Conservation (phyloP, 192 early-diverging fungal genomes). For the Anaeromyces robustus region DNA sequence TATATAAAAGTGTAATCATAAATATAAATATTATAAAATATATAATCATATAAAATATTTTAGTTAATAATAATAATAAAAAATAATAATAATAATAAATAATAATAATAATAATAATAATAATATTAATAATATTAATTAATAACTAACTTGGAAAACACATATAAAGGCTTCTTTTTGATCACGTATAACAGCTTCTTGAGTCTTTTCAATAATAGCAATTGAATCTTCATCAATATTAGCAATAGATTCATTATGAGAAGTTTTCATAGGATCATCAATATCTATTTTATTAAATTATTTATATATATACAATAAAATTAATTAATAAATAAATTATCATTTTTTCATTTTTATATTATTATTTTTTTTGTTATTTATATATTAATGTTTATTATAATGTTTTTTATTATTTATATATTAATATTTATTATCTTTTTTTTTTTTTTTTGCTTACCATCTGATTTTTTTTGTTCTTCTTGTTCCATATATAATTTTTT, state of each 20-base stretch:
- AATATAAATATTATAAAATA: constrained; percentile 8
- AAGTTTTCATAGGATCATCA: background rate
- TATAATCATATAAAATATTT: too few species aligned
- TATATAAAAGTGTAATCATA: background rate
- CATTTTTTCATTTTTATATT: too few species aligned
- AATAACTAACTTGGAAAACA: constrained; percentile 17
- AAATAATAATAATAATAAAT: background rate
- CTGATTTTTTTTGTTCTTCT: constrained; percentile 13
- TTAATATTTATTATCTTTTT: constrained; percentile 2
- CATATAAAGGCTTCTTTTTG: constrained; percentile 66
- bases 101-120: background rate
- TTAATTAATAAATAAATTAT: too few species aligned
- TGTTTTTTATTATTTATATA: constrained; percentile 7
- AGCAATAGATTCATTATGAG: background rate
- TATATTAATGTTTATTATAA: too few species aligned
- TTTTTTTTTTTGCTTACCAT: constrained; percentile 20
- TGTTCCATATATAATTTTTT: constrained; percentile 10
- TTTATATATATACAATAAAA: too few species aligned
- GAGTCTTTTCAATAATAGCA: constrained; percentile 38
- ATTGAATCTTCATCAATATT: constrained; percentile 26
- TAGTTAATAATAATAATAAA: constrained; percentile 10
- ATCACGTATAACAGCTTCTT: constrained; percentile 54
- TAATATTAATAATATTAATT: background rate
- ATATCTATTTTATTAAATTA: too few species aligned
- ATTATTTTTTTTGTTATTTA: too few species aligned